Evolutionary conservation across 495 filamentous ascomycete genomes (phyloP), one percentile per base, ranked within the genome.

Genomic region (Penicillium turbatum): DNA sequence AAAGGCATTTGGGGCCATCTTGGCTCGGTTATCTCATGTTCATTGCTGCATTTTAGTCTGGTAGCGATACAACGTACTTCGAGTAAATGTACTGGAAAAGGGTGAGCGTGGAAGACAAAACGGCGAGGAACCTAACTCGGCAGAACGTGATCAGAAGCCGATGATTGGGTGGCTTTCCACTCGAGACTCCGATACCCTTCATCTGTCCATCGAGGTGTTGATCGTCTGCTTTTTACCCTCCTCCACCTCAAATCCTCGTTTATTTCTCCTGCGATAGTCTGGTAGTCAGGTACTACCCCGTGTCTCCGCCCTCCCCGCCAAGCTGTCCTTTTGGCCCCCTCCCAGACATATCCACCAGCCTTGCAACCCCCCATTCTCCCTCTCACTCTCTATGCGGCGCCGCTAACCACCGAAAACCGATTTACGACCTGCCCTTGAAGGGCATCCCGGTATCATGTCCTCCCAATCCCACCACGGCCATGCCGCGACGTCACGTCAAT

Each of bases 361-460:
- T 49, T 51, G 30, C 30, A 19, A 24, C 36, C 48, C 15, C 48
- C 39, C 37, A 11, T 47, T 39, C 47, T 27, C 29, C 47, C 12
- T 38, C 53, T 35, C 34, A 40, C 56, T 46, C 54, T 55, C 54
- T 67, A 63, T 64, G 65, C 65, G 60, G 63, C 53, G 38, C 53
- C 60, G 44, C 62, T 64, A 66, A 60, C 44, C 48, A 32, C 38
- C 38, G 52, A 55, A 16, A 36, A 16, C 9, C 48, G 24, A 42
- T 38, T 46, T 37, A 31, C 35, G 47, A 44, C 48, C 46, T 61
- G 57, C 71, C 65, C 64, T 56, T 54, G 55, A 55, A 67, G 64
- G 64, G 62, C 56, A 56, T 51, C 24, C 35, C 56, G 44, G 54
- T 60, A 67, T 46, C 60, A 75, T 74, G 71, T 69, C 72, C 54